Percentiles rank a stretch among this genome's conserved stretches.
Evolutionary conservation across 257 asterid species (phyloP).

Genomic region (Dorcoceras hygrometricum): DNA sequence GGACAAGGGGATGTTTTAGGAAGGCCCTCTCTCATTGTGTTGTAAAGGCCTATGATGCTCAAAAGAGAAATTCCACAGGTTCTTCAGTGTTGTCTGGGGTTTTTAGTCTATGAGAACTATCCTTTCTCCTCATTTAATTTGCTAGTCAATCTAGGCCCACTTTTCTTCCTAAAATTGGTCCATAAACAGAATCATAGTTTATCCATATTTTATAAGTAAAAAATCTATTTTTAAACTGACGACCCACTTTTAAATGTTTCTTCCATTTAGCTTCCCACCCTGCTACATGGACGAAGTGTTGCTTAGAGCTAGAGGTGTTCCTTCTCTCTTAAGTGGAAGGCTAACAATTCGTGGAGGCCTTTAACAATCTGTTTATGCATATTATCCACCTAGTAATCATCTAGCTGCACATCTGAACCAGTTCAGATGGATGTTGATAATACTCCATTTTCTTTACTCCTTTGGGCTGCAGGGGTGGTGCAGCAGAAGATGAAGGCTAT

Average conservation of each 20-base stretch:
- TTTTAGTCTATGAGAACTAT: constrained; percentile 10
- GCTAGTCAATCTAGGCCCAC: neutral
- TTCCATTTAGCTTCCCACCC: neutral
- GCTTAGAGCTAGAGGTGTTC: constrained; percentile 8
- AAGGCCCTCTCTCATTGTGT: constrained; percentile 10
- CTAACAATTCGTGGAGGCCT: constrained; percentile 8
- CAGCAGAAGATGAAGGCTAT: constrained; percentile 71
- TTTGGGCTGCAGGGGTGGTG: constrained; percentile 53
- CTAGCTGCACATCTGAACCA: constrained; percentile 12
- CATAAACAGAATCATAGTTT: neutral
- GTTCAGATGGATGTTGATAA: constrained; percentile 14
- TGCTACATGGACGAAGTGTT: constrained; percentile 6
- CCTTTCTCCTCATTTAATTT: neutral
- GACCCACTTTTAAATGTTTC: constrained; percentile 8
- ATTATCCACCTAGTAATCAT: constrained; percentile 1
- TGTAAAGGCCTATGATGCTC: constrained; percentile 5
- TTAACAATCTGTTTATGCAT: neutral
- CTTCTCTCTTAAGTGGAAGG: constrained; percentile 8
- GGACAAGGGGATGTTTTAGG: constrained; percentile 4
- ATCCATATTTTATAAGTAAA: neutral
- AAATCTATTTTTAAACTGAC: neutral
- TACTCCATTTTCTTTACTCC: constrained; percentile 25
- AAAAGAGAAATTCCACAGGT: neutral
- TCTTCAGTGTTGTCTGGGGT: constrained; percentile 1
- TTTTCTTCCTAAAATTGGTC: constrained; percentile 6